A percentile compares a stretch with the other conserved stretches of the same genome.
These are phyloP conservation scores for Wickerhamomyces hampshirensis DNA, from an alignment of 805 yeast genomes.

Conservation along the genomic window DNA sequence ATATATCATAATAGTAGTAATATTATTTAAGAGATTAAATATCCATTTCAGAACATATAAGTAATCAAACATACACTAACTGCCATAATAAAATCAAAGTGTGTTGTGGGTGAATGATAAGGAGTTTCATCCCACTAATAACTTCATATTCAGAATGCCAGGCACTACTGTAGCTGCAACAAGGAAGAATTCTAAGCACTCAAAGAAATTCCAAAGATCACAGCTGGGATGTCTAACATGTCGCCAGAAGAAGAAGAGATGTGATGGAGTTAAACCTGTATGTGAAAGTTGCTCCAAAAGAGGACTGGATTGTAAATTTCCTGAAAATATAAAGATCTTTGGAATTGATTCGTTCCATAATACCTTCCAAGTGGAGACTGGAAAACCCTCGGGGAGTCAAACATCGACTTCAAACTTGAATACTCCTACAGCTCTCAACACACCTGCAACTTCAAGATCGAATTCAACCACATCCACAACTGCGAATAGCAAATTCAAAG, in stretches of 20 bases:
- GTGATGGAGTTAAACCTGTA: conserved; percentile 24
- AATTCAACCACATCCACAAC: not conserved
- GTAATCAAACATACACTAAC: no score
- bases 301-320: conserved; percentile 21
- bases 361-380: conserved; percentile 1
- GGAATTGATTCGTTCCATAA: conserved; percentile 7
- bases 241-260: conserved; percentile 27
- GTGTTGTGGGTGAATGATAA: no score
- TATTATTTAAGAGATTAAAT: no score
- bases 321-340: conserved; percentile 24
- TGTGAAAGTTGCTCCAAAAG: conserved; percentile 23
- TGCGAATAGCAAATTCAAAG: not conserved
- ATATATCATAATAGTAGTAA: no score
- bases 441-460: not conserved
- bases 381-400: not conserved
- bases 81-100: no score
- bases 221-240: conserved; percentile 26
- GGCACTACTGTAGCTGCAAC: not conserved
- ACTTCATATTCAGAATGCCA: no score
- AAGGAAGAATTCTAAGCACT: conserved; percentile 20
- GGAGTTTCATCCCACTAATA: no score
- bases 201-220: conserved; percentile 24
- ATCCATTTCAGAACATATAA: no score
- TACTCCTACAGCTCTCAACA: not conserved
- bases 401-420: not conserved